A percentile compares a stretch with the other conserved stretches of the same genome.
phyloP scores from a whole-genome alignment of 495 filamentous ascomycete species.

The Hypoxylon perforatum region DNA sequence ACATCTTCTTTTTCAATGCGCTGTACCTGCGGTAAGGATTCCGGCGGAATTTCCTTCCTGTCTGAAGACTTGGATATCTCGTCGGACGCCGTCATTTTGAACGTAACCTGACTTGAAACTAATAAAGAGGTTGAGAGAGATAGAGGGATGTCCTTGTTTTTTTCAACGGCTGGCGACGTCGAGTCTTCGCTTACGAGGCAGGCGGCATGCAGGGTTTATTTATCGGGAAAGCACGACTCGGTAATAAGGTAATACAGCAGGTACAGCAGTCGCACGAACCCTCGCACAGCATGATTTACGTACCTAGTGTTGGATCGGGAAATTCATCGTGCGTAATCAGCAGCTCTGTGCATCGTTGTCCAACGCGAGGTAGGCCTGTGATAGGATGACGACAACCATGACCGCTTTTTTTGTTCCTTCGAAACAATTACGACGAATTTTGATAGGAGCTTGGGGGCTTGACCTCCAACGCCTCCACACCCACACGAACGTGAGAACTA shows the following conservation, averaged over 20 bases:
- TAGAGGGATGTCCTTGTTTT: not conserved
- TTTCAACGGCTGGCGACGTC: not conserved
- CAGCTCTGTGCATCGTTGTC: not conserved
- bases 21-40: constrained; percentile 14
- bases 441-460: no score
- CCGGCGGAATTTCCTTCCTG: constrained; percentile 1
- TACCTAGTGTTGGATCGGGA: not conserved
- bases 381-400: not conserved
- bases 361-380: not conserved
- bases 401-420: not conserved
- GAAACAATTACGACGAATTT: not conserved
- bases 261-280: not conserved
- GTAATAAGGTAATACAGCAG: not conserved
- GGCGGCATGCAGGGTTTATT: constrained; percentile 1
- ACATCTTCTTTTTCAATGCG: constrained; percentile 34
- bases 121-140: no score
- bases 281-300: not conserved
- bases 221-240: not conserved
- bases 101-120: no score
- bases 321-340: not conserved
- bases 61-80: constrained; percentile 8
- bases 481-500: no score
- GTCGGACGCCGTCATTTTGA: constrained; percentile 15
- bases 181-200: not conserved
- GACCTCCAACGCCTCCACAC: no score